These are phyloP conservation scores for Boletus mariae DNA, from an alignment of 1,284 basidiomycete genomes.

Conservation along the genomic window DNA sequence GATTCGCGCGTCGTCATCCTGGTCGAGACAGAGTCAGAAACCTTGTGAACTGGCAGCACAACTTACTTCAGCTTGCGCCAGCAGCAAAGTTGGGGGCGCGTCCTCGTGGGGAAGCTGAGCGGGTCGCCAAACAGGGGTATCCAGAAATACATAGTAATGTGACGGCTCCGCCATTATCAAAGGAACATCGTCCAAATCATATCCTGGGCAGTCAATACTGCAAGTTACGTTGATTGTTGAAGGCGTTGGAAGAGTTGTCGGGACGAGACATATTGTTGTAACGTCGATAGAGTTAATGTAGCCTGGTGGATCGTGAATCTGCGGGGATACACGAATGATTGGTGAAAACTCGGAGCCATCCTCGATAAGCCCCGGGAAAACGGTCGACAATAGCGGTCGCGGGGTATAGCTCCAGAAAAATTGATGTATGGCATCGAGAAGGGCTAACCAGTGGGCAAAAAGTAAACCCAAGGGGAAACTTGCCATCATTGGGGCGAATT, in stretches of 20 bases:
- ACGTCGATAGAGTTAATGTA: background rate
- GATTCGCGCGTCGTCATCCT: conserved; percentile 5
- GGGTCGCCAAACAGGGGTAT: conserved; percentile 3
- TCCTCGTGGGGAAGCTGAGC: background rate
- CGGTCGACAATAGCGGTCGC: conserved; percentile 11
- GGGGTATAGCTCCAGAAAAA: conserved; percentile 10
- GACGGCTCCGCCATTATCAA: background rate
- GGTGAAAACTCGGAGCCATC: background rate
- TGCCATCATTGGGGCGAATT: background rate
- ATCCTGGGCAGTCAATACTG: background rate
- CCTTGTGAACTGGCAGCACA: too few relatives aligned
- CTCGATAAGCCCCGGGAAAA: conserved; percentile 8
- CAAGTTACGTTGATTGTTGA: conserved; percentile 5
- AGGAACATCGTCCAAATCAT: background rate
- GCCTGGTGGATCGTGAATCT: background rate
- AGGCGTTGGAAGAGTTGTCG: conserved; percentile 4
- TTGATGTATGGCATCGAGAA: conserved; percentile 12
- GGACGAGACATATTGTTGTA: conserved; percentile 9
- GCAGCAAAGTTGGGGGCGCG: background rate
- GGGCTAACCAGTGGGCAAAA: conserved; percentile 15
- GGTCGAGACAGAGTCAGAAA: conserved; percentile 1
- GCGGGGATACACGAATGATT: background rate
- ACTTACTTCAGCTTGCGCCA: conserved; percentile 2
- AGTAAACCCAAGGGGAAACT: conserved; percentile 7
- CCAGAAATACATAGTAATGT: background rate